Percentiles rank a stretch among this genome's conserved stretches.
These are phyloP conservation scores for barley (Hordeum vulgare) DNA, from an alignment of 176 grass and related monocot species.

Conservation along the genomic window DNA sequence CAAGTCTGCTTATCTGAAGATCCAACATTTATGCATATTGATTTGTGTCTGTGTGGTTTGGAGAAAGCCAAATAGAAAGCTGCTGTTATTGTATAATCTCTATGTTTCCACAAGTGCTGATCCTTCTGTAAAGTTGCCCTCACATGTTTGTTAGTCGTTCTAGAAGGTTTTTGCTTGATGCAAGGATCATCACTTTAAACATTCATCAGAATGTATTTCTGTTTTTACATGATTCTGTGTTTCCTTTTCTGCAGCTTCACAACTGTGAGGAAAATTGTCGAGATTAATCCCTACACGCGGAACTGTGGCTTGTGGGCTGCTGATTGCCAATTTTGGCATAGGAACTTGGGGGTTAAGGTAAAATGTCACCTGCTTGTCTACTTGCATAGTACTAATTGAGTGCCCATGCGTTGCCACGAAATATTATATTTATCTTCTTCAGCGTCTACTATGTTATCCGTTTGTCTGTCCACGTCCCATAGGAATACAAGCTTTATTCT, in stretches of 20 bases:
- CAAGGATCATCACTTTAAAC: not conserved
- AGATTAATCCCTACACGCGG: constrained; percentile 98
- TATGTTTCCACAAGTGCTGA: not conserved
- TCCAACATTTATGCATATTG: not conserved
- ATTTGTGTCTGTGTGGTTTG: not conserved
- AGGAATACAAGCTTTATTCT: too few relatives aligned
- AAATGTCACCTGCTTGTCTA: not conserved
- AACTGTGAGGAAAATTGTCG: constrained; percentile 88
- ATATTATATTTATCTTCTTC: too few relatives aligned
- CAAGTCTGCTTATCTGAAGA: not conserved
- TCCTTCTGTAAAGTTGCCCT: not conserved
- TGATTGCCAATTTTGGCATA: constrained; percentile 95
- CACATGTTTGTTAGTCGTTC: not conserved
- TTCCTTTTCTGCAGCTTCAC: constrained; percentile 49
- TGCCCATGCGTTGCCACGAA: too few relatives aligned
- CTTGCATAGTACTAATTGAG: not conserved
- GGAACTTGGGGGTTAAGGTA: constrained; percentile 78
- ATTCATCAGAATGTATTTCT: not conserved
- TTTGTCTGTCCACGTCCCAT: too few relatives aligned
- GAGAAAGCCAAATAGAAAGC: not conserved
- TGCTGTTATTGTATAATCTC: not conserved
- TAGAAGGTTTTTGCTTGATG: not conserved
- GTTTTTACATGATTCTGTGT: not conserved
- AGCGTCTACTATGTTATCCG: too few relatives aligned
- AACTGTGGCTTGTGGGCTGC: constrained; percentile 92